Evolutionary conservation across 805 yeast species (phyloP), one percentile per base, ranked within the genome.

Genomic region (Kazachstania africana): DNA sequence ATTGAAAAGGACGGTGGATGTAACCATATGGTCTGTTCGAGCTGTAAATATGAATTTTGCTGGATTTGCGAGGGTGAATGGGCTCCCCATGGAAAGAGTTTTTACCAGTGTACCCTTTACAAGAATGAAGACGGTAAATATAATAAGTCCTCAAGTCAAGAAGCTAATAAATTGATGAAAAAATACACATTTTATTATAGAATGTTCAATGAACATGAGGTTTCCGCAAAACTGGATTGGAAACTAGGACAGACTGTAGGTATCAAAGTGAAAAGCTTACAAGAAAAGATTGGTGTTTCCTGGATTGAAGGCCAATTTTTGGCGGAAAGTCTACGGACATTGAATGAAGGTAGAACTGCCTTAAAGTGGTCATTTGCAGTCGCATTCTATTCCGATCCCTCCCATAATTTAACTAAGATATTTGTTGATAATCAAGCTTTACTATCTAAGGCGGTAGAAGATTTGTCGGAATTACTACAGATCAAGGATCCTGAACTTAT

Each of bases 1-100:
- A 91, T 88, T 39, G 96, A 91, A 50, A 85, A 88, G 47, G 80
- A 80, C 50, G 97, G 96, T 15, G 98, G 98, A 0, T 91, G 98
- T 59, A 88, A 88, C 56, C 98, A 91, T 57, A 88, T 91, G 95
- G 68, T 75, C 1, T 91, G 98, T 54, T 63, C 70, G 3, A 76
- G 73, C 36, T 91, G 98, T 54, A 49, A 53, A 9, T 57, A 71
- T 51, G 82, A 87, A 50, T 91, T 85, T 50, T 91, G 98, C 55
- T 91, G 98, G 98, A 74, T 87, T 24, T 91, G 98, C 55, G 52
- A 72, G 38, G 76, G 76, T 3, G 68, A 63, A 21, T 88, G 98
- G 98, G 46, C 51, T 1, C 57, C 57, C 12, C 97, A 88, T 57
- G 74, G 73, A 3, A 62, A 66, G 18, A 59, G 63, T 26, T 73